A percentile compares a stretch with the other conserved stretches of the same genome.
Evolutionary conservation across 139 green algal genomes (phyloP).

Genomic region (Chlorella vulgaris): DNA sequence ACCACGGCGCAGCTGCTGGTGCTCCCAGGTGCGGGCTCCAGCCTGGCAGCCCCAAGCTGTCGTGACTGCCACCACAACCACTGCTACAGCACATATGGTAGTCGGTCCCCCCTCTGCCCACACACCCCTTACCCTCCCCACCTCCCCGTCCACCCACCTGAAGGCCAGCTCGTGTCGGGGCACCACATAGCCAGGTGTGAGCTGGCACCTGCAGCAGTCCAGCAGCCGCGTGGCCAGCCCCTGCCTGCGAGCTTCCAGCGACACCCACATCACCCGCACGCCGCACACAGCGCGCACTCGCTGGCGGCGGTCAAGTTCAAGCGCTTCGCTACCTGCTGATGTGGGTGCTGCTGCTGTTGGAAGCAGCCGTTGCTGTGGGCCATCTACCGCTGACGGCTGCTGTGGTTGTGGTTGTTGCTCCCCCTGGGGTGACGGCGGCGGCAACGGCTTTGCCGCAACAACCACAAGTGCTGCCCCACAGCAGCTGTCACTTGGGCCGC

Average conservation of each 20-base stretch:
- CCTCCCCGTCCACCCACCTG: constrained; percentile 30
- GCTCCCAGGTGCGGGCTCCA: too few species aligned
- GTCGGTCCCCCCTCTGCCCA: not conserved
- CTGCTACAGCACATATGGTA: not conserved
- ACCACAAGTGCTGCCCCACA: not conserved
- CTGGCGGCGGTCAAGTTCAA: constrained; percentile 13
- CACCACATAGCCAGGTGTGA: constrained; percentile 51
- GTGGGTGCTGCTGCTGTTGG: not conserved
- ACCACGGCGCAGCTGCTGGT: too few species aligned
- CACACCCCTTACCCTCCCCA: not conserved
- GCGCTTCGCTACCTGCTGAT: not conserved
- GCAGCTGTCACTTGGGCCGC: not conserved
- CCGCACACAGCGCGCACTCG: constrained; percentile 34
- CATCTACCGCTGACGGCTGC: not conserved
- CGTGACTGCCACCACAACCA: too few species aligned
- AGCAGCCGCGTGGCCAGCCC: constrained; percentile 52
- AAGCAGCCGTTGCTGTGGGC: too few species aligned
- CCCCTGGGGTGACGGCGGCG: too few species aligned
- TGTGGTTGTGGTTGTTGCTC: not conserved
- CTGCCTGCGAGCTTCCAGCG: constrained; percentile 24
- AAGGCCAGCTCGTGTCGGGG: constrained; percentile 48
- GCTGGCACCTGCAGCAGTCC: constrained; percentile 43
- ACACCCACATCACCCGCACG: constrained; percentile 57
- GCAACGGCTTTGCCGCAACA: not conserved
- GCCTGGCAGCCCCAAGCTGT: too few species aligned